phyloP scores from a whole-genome alignment of 257 asterid species.

The Lycium barbarum region DNA sequence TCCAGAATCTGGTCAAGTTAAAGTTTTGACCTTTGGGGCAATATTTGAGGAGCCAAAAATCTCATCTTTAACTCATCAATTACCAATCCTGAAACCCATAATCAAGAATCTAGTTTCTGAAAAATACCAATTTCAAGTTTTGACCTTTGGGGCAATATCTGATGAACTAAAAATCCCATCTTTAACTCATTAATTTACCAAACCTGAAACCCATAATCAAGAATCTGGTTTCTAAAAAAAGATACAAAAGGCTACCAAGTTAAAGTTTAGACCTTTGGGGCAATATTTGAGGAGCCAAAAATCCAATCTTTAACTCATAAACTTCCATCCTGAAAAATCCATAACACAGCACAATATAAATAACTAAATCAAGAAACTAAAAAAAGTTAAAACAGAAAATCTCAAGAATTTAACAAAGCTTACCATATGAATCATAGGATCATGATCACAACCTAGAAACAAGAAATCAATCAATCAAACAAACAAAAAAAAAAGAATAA shows the following conservation, averaged over 20 bases:
- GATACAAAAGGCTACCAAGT: background rate
- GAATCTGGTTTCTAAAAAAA: background rate
- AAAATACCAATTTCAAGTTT: background rate
- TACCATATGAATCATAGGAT: constrained; percentile 46
- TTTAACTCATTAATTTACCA: background rate
- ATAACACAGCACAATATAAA: background rate
- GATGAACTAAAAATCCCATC: background rate
- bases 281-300: background rate
- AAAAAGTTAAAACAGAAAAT: background rate
- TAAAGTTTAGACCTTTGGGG: background rate
- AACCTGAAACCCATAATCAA: background rate
- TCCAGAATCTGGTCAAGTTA: constrained; percentile 1
- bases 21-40: background rate
- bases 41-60: background rate
- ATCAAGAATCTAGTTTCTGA: constrained; percentile 19
- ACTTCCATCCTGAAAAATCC: background rate
- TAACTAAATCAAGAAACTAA: background rate
- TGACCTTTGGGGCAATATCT: background rate
- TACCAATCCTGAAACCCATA: background rate
- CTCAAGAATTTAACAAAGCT: constrained; percentile 19
- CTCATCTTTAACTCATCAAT: background rate
- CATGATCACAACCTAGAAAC: constrained; percentile 30
- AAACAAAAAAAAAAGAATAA: constrained; percentile 26
- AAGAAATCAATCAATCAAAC: constrained; percentile 37
- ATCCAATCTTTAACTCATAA: background rate